Base-by-base conservation (phyloP, 805 yeast species). In the Monosporozyma yasuniensis region DNA sequence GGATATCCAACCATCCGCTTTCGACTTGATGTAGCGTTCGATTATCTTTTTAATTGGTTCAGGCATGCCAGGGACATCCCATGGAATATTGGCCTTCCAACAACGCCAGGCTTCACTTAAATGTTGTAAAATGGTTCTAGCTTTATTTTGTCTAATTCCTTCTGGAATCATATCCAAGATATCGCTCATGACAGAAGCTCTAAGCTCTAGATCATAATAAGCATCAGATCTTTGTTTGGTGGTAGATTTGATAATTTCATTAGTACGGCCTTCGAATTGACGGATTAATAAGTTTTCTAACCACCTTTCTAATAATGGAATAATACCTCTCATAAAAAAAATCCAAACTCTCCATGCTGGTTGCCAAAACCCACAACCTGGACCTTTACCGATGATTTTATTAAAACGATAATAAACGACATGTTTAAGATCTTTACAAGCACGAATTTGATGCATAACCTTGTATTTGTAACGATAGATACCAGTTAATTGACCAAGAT, bases 321-420 rank as follows among this genome's bases (percentile, higher is more conserved):
- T 83, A 16, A 83, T 83, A 18, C 99, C 99, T 57, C 99, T 75
- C 70, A 93, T 68, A 66, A 91, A 91, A 48, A 81, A 85, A 1
- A 93, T 72, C 99, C 99, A 93, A 1, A 90, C 91, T 57, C 96
- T 73, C 99, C 98, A 93, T 0, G 96, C 87, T 0, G 99, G 99
- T 62, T 93, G 98, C 99, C 99, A 93, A 65, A 93, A 86, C 1
- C 99, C 99, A 71, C 96, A 87, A 0, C 99, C 99, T 1, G 99
- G 98, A 2, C 99, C 99, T 62, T 91, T 93, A 0, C 97, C 97
- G 23, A 93, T 85, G n/a, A 79, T 72, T 35, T 75, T 73, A 61
- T 93, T 93, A 70, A 93, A 93, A 53, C 84, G 74, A 55, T 87
- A 76, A 62, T 93, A 93, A 0, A 93, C 84, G 6, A 91, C 82